Percentiles rank a stretch among this genome's conserved stretches.
Conservation (phyloP, 495 filamentous ascomycete species). For the Daldinia childiae region DNA sequence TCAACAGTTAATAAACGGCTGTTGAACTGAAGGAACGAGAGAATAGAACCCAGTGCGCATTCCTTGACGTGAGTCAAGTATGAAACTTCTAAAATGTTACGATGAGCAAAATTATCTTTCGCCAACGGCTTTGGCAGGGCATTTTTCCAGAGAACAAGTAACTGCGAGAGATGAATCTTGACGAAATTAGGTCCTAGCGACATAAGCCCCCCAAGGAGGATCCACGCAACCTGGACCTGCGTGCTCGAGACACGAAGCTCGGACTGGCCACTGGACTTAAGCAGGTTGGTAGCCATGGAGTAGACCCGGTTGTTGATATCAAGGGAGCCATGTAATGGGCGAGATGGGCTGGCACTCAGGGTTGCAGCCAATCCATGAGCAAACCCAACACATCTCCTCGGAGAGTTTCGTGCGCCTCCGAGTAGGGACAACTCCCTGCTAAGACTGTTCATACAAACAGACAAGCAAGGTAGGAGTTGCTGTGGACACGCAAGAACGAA, state of each 20-base stretch:
- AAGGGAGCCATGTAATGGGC: conserved; percentile 92
- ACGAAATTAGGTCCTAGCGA: conserved; percentile 97
- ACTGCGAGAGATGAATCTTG: conserved; percentile 95
- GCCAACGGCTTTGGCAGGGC: conserved; percentile 92
- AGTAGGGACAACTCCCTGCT: conserved; percentile 85
- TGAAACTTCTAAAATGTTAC: conserved; percentile 84
- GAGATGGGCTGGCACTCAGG: conserved; percentile 85
- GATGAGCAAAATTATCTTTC: conserved; percentile 84
- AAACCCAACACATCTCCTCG: conserved; percentile 87
- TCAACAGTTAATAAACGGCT: conserved; percentile 90
- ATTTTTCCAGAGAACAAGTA: conserved; percentile 98
- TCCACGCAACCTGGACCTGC: conserved; percentile 98
- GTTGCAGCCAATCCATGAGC: conserved; percentile 93
- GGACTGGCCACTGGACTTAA: conserved; percentile 91
- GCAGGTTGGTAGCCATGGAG: conserved; percentile 86
- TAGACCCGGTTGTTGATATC: conserved; percentile 93
- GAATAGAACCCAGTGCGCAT: conserved; percentile 89
- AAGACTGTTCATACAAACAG: conserved; percentile 96
- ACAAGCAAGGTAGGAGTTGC: conserved; percentile 89
- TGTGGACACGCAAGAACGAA: conserved; percentile 92
- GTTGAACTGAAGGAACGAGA: conserved; percentile 95
- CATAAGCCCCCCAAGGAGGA: conserved; percentile 95
- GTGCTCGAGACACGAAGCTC: conserved; percentile 91
- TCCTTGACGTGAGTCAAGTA: conserved; percentile 96
- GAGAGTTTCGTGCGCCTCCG: conserved; percentile 76